These are phyloP conservation scores for Agrocybe praecox DNA, from an alignment of 768 basidiomycete species.

Conservation along the genomic window DNA sequence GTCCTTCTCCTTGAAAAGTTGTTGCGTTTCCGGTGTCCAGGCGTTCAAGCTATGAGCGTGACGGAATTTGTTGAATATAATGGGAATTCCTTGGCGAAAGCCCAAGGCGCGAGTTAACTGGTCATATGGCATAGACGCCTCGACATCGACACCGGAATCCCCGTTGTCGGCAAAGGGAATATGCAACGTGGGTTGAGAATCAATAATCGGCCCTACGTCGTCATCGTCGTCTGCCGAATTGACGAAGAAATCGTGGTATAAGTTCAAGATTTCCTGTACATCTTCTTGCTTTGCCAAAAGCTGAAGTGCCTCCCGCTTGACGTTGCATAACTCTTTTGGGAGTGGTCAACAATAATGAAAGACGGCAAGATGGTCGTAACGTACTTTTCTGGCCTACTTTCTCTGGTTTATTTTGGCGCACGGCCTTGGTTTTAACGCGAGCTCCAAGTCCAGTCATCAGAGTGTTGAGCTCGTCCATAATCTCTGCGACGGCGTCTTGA, in stretches of 20 bases:
- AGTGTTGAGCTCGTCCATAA: constrained; percentile 15
- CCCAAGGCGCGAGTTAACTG: constrained; percentile 15
- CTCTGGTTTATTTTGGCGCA: background rate
- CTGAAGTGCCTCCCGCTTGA: constrained; percentile 1
- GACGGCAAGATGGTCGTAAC: background rate
- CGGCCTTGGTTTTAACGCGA: background rate
- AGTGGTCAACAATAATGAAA: background rate
- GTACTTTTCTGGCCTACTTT: background rate
- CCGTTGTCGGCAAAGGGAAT: background rate
- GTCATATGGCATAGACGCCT: constrained; percentile 8
- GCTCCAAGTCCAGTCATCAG: constrained; percentile 20
- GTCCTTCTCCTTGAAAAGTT: background rate
- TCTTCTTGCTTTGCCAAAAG: constrained; percentile 20
- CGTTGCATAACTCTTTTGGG: background rate
- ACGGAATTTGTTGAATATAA: constrained; percentile 20
- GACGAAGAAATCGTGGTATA: constrained; percentile 20
- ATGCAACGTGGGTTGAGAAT: background rate
- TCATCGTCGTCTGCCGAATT: background rate
- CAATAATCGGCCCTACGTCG: background rate
- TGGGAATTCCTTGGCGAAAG: constrained; percentile 16
- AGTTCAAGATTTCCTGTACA: constrained; percentile 9
- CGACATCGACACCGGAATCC: constrained; percentile 25
- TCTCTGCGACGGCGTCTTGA: constrained; percentile 9
- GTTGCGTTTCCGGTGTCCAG: constrained; percentile 13
- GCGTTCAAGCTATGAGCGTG: constrained; percentile 18